Evolutionary conservation across 2,329 filamentous ascomycete genomes (phyloP), one percentile per base, ranked within the genome.

Genomic region (Nemania abortiva): DNA sequence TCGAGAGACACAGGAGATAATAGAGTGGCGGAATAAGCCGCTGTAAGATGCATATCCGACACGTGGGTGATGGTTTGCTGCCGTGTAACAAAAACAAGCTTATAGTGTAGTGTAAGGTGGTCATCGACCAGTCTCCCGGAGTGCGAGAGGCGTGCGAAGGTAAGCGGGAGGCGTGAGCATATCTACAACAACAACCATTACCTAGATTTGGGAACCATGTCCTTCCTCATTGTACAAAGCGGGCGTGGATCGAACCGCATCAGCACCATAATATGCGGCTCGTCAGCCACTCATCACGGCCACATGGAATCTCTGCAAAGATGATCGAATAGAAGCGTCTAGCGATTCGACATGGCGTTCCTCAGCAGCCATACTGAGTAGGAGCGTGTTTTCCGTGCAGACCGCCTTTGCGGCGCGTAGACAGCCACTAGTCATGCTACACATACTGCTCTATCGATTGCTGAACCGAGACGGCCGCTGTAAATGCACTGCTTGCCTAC

Each of bases 11-110:
- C n/a, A 24, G 11, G 42, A 10, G 34, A 20, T 34, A 63, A 39
- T 63, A 63, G 42, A 69, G 62, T 69, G 45, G 61, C 56, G 34
- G 61, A 45, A 70, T 66, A 63, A 66, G 59, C 69, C 65, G 65
- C 49, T 20, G 24, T 22, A 13, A 65, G 53, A 50, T 68, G 60
- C 68, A 70, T 68, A 65, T 62, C 37, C 31, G 53, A 65, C 69
- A 70, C 69, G 69, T 70, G 69, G 52, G 65, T 52, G 24, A 54
- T 55, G 54, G 56, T 39, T 39, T 47, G 60, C 63, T 70, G 54
- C 56, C 31, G 66, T 70, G 69, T 69, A 66, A 69, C 69, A 15
- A 45, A 37, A 55, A 34, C 3, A 20, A 47, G n/a, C 22, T 20
- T 20, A 47, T 6, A 20, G 18, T 20, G 29, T 27, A 31, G 34